phyloP scores from a whole-genome alignment of 2,329 filamentous ascomycete species.

The Cordyceps javanica region DNA sequence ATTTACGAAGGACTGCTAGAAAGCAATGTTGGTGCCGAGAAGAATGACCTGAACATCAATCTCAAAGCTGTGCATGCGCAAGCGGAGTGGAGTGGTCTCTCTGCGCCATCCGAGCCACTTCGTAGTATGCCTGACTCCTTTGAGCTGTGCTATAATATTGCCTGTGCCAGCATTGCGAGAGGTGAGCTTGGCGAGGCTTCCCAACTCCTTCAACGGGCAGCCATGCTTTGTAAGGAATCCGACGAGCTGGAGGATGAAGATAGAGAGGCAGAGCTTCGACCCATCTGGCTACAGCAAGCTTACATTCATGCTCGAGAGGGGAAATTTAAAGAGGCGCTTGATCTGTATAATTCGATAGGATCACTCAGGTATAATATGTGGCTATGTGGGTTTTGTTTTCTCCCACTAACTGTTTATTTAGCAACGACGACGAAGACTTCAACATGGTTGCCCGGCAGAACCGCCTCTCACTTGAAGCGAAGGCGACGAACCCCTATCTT shows the following conservation, averaged over 20 bases:
- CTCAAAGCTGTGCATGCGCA: slow-evolving; percentile 66
- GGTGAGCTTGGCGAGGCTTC: slow-evolving; percentile 60
- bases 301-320: slow-evolving; percentile 65
- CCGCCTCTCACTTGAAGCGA: slow-evolving; percentile 34
- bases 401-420: slow-evolving; percentile 30
- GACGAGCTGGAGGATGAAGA: slow-evolving; percentile 70
- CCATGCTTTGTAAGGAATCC: slow-evolving; percentile 63
- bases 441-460: slow-evolving; percentile 64
- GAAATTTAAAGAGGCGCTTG: slow-evolving; percentile 57
- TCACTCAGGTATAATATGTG: slow-evolving; percentile 48
- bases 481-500: slow-evolving; percentile 58
- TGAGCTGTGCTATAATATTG: slow-evolving; percentile 76
- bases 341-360: slow-evolving; percentile 56
- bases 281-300: slow-evolving; percentile 70
- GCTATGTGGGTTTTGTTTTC: neutral
- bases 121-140: slow-evolving; percentile 66
- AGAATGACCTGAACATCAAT: slow-evolving; percentile 73
- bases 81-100: slow-evolving; percentile 59
- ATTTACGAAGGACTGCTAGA: slow-evolving; percentile 57
- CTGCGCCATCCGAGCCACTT: slow-evolving; percentile 33
- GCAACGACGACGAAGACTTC: slow-evolving; percentile 62
- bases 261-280: slow-evolving; percentile 65
- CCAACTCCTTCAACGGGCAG: slow-evolving; percentile 62
- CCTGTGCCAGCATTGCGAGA: slow-evolving; percentile 64
- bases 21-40: slow-evolving; percentile 49